These are phyloP conservation scores for Maudiozyma turicensis DNA, from an alignment of 805 yeast genomes.

Conservation along the genomic window DNA sequence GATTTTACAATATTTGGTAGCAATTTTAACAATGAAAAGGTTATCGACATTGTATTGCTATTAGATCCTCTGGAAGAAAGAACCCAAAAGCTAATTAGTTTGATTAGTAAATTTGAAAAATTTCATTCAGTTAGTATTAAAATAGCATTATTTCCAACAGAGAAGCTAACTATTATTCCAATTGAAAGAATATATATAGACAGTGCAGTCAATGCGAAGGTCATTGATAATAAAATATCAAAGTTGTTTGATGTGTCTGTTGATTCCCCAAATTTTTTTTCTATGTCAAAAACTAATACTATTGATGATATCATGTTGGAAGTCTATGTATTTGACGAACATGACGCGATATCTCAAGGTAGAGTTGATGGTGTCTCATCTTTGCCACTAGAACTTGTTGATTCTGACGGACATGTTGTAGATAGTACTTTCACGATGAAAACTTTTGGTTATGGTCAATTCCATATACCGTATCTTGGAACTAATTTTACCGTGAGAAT, in stretches of 20 bases:
- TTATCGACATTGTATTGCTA: slow-evolving; percentile 47
- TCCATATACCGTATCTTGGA: slow-evolving; percentile 23
- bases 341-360: slow-evolving; percentile 15
- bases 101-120: slow-evolving; percentile 35
- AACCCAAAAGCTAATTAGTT: slow-evolving; percentile 52
- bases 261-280: slow-evolving; percentile 13
- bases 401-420: slow-evolving; percentile 11
- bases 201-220: too few species aligned
- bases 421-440: slow-evolving; percentile 67
- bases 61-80: slow-evolving; percentile 65
- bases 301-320: slow-evolving; percentile 54
- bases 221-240: background rate
- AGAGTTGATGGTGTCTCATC: slow-evolving; percentile 34
- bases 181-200: slow-evolving; percentile 20
- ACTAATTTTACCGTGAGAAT: slow-evolving; percentile 7
- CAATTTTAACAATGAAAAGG: slow-evolving; percentile 24
- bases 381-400: slow-evolving; percentile 41
- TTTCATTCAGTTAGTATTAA: slow-evolving; percentile 44
- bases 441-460: slow-evolving; percentile 75
- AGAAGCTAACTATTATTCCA: slow-evolving; percentile 22
- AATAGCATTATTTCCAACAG: slow-evolving; percentile 50
- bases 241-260: slow-evolving; percentile 14
- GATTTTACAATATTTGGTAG: slow-evolving; percentile 17
- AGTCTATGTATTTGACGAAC: slow-evolving; percentile 50
- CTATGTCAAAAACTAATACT: slow-evolving; percentile 32